Evolutionary conservation across 176 grass and related monocot genomes (phyloP).

Genomic region (Bromus sterilis): DNA sequence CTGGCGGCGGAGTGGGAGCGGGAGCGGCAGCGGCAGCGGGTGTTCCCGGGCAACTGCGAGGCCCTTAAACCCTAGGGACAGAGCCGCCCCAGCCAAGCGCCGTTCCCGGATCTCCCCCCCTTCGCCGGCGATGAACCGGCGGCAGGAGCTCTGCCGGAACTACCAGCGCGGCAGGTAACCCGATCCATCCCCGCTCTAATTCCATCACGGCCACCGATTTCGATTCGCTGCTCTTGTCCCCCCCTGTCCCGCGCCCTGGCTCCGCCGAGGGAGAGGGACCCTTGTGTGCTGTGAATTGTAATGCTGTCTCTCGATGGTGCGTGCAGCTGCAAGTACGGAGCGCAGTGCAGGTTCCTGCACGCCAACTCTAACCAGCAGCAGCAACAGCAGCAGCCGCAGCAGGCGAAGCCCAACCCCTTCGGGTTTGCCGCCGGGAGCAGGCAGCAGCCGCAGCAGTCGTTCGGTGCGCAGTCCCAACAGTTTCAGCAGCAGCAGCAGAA

Average conservation of each 20-base stretch:
- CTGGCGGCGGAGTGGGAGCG: not conserved
- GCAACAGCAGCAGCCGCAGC: conserved; percentile 50
- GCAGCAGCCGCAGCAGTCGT: conserved; percentile 10
- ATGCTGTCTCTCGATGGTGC: not conserved
- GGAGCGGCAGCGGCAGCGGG: too few relatives aligned
- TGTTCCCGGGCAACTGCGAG: not conserved
- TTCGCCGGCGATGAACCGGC: conserved; percentile 36
- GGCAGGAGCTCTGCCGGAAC: conserved; percentile 70
- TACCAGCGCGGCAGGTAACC: conserved; percentile 67
- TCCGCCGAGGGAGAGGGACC: not conserved
- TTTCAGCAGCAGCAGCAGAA: conserved; percentile 61
- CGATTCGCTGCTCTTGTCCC: not conserved
- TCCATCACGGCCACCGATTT: not conserved
- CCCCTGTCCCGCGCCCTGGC: not conserved
- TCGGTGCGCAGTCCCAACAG: conserved; percentile 28
- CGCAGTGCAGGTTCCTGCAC: conserved; percentile 70
- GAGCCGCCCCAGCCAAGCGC: not conserved
- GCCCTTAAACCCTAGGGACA: conserved; percentile 5
- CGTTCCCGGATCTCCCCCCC: not conserved
- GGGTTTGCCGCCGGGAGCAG: conserved; percentile 48
- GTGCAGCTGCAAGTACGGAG: conserved; percentile 79
- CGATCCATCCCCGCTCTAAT: not conserved
- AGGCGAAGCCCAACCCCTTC: conserved; percentile 60
- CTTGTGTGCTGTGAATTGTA: not conserved
- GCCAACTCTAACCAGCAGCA: conserved; percentile 8